Conservation (phyloP, 306 rosid genomes). For the Sindora glabra region DNA sequence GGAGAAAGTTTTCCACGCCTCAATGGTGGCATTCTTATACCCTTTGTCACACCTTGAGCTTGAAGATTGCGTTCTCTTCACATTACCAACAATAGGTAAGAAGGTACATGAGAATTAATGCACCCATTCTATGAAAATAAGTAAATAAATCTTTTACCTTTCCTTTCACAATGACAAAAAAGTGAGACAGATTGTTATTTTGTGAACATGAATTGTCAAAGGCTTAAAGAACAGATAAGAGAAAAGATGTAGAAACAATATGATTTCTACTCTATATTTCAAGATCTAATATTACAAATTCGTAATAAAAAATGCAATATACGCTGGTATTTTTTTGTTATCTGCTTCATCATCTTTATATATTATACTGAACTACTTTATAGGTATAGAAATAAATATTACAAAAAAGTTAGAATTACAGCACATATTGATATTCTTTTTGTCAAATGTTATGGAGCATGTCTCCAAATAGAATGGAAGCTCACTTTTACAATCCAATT, state of each 20-base stretch:
- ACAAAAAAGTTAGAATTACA: no score
- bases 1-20: slow-evolving; percentile 81
- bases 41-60: slow-evolving; percentile 27
- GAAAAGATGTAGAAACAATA: not conserved
- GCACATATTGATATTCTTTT: no score
- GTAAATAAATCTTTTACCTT: no score
- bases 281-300: not conserved
- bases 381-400: not conserved
- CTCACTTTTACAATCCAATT: no score
- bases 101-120: not conserved
- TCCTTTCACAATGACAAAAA: not conserved
- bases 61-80: slow-evolving; percentile 66
- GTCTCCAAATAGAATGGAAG: no score
- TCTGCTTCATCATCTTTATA: no score
- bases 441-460: no score
- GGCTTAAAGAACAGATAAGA: not conserved
- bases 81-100: slow-evolving; percentile 2
- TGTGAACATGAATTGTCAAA: no score
- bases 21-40: slow-evolving; percentile 48
- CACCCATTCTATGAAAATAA: no score
- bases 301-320: not conserved
- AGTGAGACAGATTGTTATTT: not conserved
- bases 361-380: not conserved
- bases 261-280: no score
- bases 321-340: not conserved